A percentile compares a stretch with the other conserved stretches of the same genome.
These are phyloP conservation scores for Calonectria leucothoes DNA, from an alignment of 2,329 filamentous ascomycete species.

Conservation along the genomic window DNA sequence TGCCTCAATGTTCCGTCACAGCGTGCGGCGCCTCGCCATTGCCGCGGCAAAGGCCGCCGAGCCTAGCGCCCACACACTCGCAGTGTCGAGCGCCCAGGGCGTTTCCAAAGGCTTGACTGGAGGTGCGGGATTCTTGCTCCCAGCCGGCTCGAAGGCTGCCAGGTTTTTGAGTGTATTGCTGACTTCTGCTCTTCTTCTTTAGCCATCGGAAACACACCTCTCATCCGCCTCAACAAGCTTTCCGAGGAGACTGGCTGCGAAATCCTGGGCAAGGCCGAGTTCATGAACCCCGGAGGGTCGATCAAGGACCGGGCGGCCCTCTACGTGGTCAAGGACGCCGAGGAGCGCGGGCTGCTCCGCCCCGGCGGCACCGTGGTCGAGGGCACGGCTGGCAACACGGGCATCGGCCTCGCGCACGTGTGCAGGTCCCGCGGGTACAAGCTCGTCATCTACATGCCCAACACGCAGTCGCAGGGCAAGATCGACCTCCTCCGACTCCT, in stretches of 20 bases:
- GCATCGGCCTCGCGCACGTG: conserved; percentile 96
- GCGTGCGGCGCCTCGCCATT: conserved; percentile 73
- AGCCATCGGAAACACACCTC: conserved; percentile 98
- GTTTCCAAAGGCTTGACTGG: conserved; percentile 82
- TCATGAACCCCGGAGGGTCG: conserved; percentile 96
- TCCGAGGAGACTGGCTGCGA: conserved; percentile 94
- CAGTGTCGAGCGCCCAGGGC: conserved; percentile 83
- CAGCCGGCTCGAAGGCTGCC: background rate
- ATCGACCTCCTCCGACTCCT: conserved; percentile 91
- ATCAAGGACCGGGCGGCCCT: conserved; percentile 97
- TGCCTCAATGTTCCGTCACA: conserved; percentile 74
- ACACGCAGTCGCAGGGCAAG: conserved; percentile 98
- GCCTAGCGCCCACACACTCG: conserved; percentile 71
- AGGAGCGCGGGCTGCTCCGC: conserved; percentile 84
- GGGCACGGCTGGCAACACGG: conserved; percentile 97
- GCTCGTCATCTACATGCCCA: conserved; percentile 99
- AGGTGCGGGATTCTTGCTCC: conserved; percentile 63
- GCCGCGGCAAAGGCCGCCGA: conserved; percentile 59
- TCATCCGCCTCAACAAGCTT: conserved; percentile 89
- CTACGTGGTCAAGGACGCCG: conserved; percentile 93
- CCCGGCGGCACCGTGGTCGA: conserved; percentile 96
- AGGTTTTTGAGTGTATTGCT: background rate
- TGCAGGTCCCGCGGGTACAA: conserved; percentile 93
- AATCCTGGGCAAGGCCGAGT: conserved; percentile 95
- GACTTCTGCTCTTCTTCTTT: background rate